Evolutionary conservation across 2,329 filamentous ascomycete species (phyloP), one percentile per base, ranked within the genome.

Genomic region (Aureobasidium sp.): DNA sequence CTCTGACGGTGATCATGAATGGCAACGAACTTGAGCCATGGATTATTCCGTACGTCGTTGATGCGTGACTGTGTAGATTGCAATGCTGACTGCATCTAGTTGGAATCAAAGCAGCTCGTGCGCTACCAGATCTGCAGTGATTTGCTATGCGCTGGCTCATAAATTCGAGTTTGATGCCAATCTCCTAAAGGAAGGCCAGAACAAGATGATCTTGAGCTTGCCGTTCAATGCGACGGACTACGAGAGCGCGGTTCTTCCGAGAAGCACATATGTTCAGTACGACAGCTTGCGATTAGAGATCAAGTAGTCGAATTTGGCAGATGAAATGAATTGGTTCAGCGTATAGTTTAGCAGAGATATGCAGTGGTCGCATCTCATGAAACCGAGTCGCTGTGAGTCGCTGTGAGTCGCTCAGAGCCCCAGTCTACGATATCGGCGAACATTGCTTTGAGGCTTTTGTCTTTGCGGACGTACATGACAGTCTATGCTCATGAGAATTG

Each of bases 241-340:
- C 17, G 83, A 87, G 72, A 79, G 79, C 34, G 84, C 85, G 0
- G 56, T 86, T 9, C 66, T 87, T 62, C 78, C 84, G 0, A 72
- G 73, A 47, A 79, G 78, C 0, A 76, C 84, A 0, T 87, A 87
- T 70, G 80, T 87, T 6, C 84, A 87, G 74, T 87, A 88, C 65
- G 85, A 87, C 73, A 84, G 85, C 2, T 67, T 87, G 68, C 76
- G 84, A 56, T 67, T 87, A 51, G 85, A 87, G 68, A 69, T 87
- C 41, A 39, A 37, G 42, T 59, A 48, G 31, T 14, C 27, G 15
- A 4, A 9, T 29, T 29, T 6, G 25, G 37, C 2, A 36, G 29
- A 36, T 0, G 9, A 7, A n/a, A n/a, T 15, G 25, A 1, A 31
- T 29, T 12, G 8, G 9, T 9, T 8, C 7, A 31, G 25, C 25